These are phyloP conservation scores for Sporothrix protearum DNA, from an alignment of 2,329 filamentous ascomycete species.

Conservation along the genomic window DNA sequence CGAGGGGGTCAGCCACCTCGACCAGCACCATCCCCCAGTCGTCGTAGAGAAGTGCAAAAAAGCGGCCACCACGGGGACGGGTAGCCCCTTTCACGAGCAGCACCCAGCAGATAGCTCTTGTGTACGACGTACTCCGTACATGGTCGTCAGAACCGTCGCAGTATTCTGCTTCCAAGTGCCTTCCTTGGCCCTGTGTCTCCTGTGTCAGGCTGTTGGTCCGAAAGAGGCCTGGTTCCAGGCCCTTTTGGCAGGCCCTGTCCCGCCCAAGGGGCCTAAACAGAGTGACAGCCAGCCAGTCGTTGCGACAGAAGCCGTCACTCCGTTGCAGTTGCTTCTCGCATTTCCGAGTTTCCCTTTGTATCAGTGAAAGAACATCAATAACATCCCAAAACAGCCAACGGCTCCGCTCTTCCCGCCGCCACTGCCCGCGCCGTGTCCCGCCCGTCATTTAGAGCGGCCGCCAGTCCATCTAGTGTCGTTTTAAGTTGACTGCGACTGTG, in stretches of 20 bases:
- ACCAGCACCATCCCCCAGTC: neutral
- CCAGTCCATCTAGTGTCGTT: conserved; percentile 6
- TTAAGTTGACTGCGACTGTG: neutral
- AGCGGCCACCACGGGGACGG: neutral
- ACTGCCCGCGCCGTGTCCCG: conserved; percentile 19
- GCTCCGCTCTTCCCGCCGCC: conserved; percentile 19
- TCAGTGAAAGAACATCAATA: neutral
- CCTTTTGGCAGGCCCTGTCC: neutral
- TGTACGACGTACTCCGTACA: neutral
- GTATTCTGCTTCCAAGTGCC: neutral
- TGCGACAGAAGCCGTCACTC: neutral
- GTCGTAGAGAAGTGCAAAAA: neutral
- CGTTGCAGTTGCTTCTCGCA: neutral
- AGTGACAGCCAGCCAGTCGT: conserved; percentile 13
- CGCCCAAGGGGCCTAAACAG: too few relatives aligned
- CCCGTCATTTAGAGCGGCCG: conserved; percentile 1
- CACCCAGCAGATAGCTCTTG: too few relatives aligned
- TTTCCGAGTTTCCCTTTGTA: neutral
- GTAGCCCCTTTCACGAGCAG: neutral
- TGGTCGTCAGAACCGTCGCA: neutral
- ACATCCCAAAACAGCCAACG: conserved; percentile 11
- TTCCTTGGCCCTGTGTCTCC: neutral
- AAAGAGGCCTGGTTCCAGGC: neutral
- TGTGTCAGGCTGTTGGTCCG: neutral
- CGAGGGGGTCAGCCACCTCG: conserved; percentile 3